phyloP scores from a whole-genome alignment of 202 grass and related monocot species.

The Schoenoplectus tabernaemontani region DNA sequence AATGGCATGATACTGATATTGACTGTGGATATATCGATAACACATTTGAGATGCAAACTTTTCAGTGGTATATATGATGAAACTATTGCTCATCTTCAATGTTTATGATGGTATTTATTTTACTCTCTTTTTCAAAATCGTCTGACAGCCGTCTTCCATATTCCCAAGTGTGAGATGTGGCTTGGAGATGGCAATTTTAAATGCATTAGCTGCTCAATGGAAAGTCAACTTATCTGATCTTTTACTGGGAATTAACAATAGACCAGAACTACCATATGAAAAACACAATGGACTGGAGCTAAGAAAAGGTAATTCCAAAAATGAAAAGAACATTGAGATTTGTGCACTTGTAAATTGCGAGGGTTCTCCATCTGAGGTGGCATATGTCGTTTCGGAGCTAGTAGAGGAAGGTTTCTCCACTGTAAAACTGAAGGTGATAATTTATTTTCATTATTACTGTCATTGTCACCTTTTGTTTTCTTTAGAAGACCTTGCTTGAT shows the following conservation, averaged over 20 bases:
- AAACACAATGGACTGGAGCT: constrained; percentile 17
- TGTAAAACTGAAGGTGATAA: constrained; percentile 82
- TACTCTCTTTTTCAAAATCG: background rate
- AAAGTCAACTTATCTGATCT: constrained; percentile 44
- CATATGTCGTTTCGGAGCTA: constrained; percentile 57
- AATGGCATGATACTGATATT: background rate
- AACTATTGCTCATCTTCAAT: background rate
- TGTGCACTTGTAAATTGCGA: constrained; percentile 80
- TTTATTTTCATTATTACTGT: background rate
- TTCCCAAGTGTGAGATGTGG: constrained; percentile 87
- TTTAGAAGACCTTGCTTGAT: background rate
- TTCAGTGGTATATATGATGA: background rate
- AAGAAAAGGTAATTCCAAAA: constrained; percentile 30
- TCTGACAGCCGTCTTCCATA: constrained; percentile 68
- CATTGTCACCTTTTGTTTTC: background rate
- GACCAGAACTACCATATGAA: constrained; percentile 4
- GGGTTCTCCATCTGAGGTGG: constrained; percentile 66
- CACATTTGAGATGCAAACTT: background rate
- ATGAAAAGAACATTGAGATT: constrained; percentile 47
- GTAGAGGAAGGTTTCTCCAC: constrained; percentile 79
- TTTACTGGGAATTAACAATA: constrained; percentile 37
- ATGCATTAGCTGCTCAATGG: constrained; percentile 50
- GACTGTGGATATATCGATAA: background rate
- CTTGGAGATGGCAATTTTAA: constrained; percentile 93
- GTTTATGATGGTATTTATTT: background rate